Evolutionary conservation across 2,329 filamentous ascomycete species (phyloP).

Genomic region (Waltergamsia citrina): DNA sequence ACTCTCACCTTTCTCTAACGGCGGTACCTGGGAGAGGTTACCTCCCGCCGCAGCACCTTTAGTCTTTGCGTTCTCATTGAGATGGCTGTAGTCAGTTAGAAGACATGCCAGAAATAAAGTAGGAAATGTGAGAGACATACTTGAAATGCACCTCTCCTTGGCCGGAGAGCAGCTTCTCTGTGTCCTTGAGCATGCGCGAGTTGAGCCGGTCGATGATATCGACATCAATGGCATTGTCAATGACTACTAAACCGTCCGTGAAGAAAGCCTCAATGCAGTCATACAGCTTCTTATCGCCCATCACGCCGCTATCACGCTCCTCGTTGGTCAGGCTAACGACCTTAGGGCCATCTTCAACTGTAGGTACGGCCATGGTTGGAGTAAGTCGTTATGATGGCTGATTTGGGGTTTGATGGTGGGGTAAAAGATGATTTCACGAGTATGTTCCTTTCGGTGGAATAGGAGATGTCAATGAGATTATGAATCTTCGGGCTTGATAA

Average conservation of each 20-base stretch:
- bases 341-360: constrained; percentile 3
- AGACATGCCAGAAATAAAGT: not conserved
- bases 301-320: constrained; percentile 12
- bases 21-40: constrained; percentile 13
- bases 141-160: constrained; percentile 9
- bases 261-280: constrained; percentile 15
- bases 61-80: constrained; percentile 9
- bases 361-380: not conserved
- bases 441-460: no score
- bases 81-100: constrained; percentile 6
- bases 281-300: constrained; percentile 14
- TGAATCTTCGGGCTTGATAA: no score
- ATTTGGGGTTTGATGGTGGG: not conserved
- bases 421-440: no score
- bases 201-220: constrained; percentile 17
- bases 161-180: constrained; percentile 10
- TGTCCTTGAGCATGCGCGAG: constrained; percentile 12
- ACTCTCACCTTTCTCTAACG: constrained; percentile 9
- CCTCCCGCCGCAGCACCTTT: constrained; percentile 11
- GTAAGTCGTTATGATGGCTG: no score
- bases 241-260: constrained; percentile 12
- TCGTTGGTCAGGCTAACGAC: constrained; percentile 9
- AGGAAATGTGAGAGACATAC: constrained; percentile 1
- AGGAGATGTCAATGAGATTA: no score
- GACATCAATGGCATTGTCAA: constrained; percentile 13